A percentile compares a stretch with the other conserved stretches of the same genome.
phyloP scores from a whole-genome alignment of 495 filamentous ascomycete species.

The Umbilicaria muhlenbergii region DNA sequence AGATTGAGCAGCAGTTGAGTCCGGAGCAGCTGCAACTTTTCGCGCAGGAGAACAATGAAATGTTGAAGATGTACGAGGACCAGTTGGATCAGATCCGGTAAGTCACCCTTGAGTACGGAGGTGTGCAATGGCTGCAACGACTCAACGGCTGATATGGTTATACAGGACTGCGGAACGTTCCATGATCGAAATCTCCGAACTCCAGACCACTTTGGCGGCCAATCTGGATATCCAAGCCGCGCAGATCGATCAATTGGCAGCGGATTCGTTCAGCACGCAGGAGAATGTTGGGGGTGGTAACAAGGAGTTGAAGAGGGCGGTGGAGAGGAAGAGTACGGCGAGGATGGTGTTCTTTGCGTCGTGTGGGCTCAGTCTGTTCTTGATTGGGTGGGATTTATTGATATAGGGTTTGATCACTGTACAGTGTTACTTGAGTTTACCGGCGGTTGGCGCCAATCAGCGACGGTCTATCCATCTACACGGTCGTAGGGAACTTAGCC shows the following conservation, averaged over 20 bases:
- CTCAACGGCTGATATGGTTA: neutral
- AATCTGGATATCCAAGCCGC: constrained; percentile 76
- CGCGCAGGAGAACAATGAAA: constrained; percentile 79
- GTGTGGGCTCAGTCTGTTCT: constrained; percentile 58
- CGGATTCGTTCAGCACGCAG: constrained; percentile 61
- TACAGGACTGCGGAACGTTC: constrained; percentile 76
- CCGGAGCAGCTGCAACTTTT: constrained; percentile 84
- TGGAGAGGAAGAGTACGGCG: constrained; percentile 66
- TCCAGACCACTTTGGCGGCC: constrained; percentile 73
- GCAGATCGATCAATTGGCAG: constrained; percentile 75
- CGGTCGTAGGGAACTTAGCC: too few relatives aligned
- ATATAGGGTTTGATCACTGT: constrained; percentile 34
- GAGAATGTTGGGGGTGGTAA: constrained; percentile 85
- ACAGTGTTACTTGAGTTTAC: neutral
- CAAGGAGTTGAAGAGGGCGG: constrained; percentile 75
- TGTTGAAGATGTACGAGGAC: constrained; percentile 85
- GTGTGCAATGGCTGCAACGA: neutral
- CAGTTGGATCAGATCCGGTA: constrained; percentile 85
- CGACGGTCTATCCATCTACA: too few relatives aligned
- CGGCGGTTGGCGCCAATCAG: neutral
- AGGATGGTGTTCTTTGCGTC: constrained; percentile 81
- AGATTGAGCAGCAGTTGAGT: constrained; percentile 46
- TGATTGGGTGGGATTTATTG: constrained; percentile 88
- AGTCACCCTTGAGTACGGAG: constrained; percentile 15
- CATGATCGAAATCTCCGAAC: constrained; percentile 78